Evolutionary conservation across 768 basidiomycete genomes (phyloP), one percentile per base, ranked within the genome.

Genomic region (Mycena leptocephala): DNA sequence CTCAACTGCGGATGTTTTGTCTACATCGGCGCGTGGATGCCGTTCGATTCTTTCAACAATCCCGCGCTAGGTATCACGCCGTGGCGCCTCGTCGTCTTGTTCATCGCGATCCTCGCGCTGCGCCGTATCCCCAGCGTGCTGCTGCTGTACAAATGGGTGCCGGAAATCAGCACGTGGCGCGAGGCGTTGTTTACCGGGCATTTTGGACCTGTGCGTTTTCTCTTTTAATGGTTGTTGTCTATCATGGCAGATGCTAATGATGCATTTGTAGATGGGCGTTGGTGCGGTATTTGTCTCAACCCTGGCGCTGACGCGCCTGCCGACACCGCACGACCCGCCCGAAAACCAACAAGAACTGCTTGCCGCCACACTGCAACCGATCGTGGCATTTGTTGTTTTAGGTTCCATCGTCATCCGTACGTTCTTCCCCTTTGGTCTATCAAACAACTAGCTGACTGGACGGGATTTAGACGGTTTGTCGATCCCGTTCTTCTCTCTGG

Each of bases 111-210:
- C 61, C 85, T 98, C 56, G 77, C 92, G 10, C 83, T 99, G 41
- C 92, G 98, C 30, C 91, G 98, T 16, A 93, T 99, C 33, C 97
- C 97, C 0, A 85, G 92, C 16, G 88, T 99, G 58, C 84, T 98
- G 66, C 79, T 92, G 4, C 87, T 98, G 2, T 97, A 97, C 80
- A 91, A 85, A 74, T 96, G 92, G 90, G 91, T 98, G 18, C 98
- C 97, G 0, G 97, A 99, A 83, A 95, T 99, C 78, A 83, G 85
- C 48, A 93, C 91, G 26, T 95, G 96, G 93, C 89, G 91, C 58
- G 96, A 99, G 85, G 97, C 98, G 0, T 77, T 97, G 5, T 98
- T 99, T 82, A 92, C 91, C 7, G 98, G 98, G 3, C 97, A 98
- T 87, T 99, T 98, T 82, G 92, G 92, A 56, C 92, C 92, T 65